A percentile compares a stretch with the other conserved stretches of the same genome.
Evolutionary conservation across 1,284 basidiomycete genomes (phyloP).

Genomic region (Cutaneotrichosporon dermatis): DNA sequence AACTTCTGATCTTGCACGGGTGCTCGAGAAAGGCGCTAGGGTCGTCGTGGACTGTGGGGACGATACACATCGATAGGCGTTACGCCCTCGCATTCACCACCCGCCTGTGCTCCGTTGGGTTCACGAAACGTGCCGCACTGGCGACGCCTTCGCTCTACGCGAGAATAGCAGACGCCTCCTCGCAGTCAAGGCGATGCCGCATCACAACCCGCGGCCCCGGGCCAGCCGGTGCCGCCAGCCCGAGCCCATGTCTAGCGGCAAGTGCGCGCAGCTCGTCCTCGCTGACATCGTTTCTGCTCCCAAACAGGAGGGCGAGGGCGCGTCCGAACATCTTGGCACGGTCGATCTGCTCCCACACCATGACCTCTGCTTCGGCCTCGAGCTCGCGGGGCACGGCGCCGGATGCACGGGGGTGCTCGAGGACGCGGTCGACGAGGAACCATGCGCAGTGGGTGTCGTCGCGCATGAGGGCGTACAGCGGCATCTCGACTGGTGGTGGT

Average conservation of each 20-base stretch:
- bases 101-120: too few relatives aligned
- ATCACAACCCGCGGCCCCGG: neutral
- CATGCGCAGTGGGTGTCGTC: constrained; percentile 33
- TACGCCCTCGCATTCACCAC: too few relatives aligned
- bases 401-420: constrained; percentile 10
- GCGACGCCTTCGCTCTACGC: neutral
- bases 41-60: too few relatives aligned
- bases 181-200: neutral
- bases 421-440: constrained; percentile 36
- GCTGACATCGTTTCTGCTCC: constrained; percentile 12
- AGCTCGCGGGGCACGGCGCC: neutral
- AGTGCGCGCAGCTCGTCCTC: constrained; percentile 26
- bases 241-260: constrained; percentile 20
- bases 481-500: constrained; percentile 29
- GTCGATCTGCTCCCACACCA: constrained; percentile 40
- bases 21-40: too few relatives aligned
- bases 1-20: too few relatives aligned
- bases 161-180: constrained; percentile 1
- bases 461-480: constrained; percentile 32
- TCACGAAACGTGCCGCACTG: too few relatives aligned
- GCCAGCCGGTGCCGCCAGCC: neutral
- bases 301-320: constrained; percentile 32
- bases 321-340: constrained; percentile 35
- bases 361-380: constrained; percentile 32
- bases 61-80: too few relatives aligned